Conservation (phyloP, 2,329 filamentous ascomycete species). For the Nannizzia gypsea region DNA sequence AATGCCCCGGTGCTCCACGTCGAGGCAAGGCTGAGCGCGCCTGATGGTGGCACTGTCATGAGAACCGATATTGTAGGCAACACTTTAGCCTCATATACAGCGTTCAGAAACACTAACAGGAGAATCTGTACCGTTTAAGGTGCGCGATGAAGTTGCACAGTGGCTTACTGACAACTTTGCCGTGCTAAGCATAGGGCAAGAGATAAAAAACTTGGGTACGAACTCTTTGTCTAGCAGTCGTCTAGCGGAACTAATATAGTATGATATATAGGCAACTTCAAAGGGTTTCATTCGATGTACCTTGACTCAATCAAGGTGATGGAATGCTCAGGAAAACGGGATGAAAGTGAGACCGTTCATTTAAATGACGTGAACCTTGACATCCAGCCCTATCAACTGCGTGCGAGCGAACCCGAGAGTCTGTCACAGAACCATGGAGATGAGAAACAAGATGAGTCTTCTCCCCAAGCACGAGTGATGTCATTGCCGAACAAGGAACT, state of each 20-base stretch:
- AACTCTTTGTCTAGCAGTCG: neutral
- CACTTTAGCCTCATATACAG: neutral
- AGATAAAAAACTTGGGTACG: slow-evolving; percentile 23
- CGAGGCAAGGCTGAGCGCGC: slow-evolving; percentile 27
- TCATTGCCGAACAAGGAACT: slow-evolving; percentile 30
- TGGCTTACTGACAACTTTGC: slow-evolving; percentile 28
- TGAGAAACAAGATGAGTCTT: slow-evolving; percentile 17
- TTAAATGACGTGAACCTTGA: slow-evolving; percentile 29
- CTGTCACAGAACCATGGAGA: slow-evolving; percentile 12
- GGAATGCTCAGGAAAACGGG: slow-evolving; percentile 26
- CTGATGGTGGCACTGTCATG: slow-evolving; percentile 18
- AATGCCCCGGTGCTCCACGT: slow-evolving; percentile 28
- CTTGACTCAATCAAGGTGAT: slow-evolving; percentile 29
- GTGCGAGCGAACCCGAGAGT: slow-evolving; percentile 9
- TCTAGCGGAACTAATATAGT: neutral
- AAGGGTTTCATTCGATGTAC: slow-evolving; percentile 16
- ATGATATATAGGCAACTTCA: slow-evolving; percentile 17
- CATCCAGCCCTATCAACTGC: slow-evolving; percentile 33
- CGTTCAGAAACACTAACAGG: neutral
- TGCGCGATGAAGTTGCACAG: slow-evolving; percentile 26
- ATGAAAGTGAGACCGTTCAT: slow-evolving; percentile 19
- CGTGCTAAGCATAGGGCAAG: slow-evolving; percentile 25
- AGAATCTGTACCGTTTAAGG: slow-evolving; percentile 14
- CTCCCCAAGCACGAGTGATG: slow-evolving; percentile 24
- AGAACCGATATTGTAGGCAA: slow-evolving; percentile 23